Percentiles rank a stretch among this genome's conserved stretches.
phyloP scores from a whole-genome alignment of 257 asterid species.

The Solanum sitiens region DNA sequence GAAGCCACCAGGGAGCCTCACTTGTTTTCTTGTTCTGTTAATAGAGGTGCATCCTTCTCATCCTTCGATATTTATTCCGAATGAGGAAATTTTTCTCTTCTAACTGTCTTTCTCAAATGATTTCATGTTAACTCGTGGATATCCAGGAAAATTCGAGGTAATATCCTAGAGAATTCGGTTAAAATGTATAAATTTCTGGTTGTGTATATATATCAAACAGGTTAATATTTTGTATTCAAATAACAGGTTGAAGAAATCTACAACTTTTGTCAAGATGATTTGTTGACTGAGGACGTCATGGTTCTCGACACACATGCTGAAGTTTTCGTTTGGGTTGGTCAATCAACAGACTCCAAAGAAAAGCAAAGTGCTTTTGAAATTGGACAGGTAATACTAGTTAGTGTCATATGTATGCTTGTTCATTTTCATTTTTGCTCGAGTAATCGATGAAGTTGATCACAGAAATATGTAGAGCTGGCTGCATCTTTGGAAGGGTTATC shows the following conservation, averaged over 20 bases:
- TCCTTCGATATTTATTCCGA: not conserved
- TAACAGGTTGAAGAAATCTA: constrained; percentile 80
- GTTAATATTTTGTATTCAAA: not conserved
- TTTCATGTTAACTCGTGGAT: not conserved
- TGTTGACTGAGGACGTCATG: constrained; percentile 81
- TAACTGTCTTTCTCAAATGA: not conserved
- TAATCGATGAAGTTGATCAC: constrained; percentile 23
- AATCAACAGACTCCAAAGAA: constrained; percentile 69
- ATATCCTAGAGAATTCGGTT: not conserved
- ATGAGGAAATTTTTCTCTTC: not conserved
- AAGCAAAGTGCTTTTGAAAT: constrained; percentile 81
- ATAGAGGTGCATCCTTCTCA: constrained; percentile 37
- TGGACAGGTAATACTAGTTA: constrained; percentile 50
- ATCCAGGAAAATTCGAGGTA: constrained; percentile 43
- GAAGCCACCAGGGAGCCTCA: constrained; percentile 75
- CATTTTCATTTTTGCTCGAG: not conserved
- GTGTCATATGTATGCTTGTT: not conserved
- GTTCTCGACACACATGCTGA: constrained; percentile 85
- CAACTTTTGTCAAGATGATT: constrained; percentile 91
- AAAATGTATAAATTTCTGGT: not conserved
- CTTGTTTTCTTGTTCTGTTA: constrained; percentile 53
- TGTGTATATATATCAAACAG: not conserved
- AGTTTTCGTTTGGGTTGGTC: constrained; percentile 96
- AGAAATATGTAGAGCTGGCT: constrained; percentile 85
- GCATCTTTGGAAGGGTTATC: constrained; percentile 76